These are phyloP conservation scores for Citrullus mucosospermus DNA, from an alignment of 306 rosid genomes.

Conservation along the genomic window DNA sequence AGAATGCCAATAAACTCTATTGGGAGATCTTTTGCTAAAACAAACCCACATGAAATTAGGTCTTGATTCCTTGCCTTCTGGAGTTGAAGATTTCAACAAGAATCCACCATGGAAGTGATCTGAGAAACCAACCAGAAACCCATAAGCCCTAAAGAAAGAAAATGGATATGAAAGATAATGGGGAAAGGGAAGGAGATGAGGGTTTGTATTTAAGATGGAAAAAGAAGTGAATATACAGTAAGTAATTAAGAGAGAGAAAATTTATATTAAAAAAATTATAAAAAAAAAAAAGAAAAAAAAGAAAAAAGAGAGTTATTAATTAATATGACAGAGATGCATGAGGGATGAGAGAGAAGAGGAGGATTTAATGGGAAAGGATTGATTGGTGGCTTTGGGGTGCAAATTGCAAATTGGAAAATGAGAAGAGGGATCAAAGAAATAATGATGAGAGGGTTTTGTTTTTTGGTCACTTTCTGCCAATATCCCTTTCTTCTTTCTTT, in stretches of 20 bases:
- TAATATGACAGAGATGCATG: background rate
- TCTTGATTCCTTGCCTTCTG: background rate
- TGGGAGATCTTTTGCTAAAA: constrained; percentile 46
- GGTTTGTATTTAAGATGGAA: constrained; percentile 3
- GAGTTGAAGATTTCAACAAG: background rate
- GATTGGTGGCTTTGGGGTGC: background rate
- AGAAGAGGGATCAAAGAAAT: background rate
- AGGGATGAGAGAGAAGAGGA: background rate
- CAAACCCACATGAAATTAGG: constrained; percentile 34
- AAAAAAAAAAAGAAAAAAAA: background rate
- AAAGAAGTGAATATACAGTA: constrained; percentile 3
- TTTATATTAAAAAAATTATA: too few species aligned
- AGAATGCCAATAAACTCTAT: constrained; percentile 96
- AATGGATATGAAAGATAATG: background rate
- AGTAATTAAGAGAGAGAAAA: constrained; percentile 1
- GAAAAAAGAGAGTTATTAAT: background rate
- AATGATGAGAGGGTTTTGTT: background rate
- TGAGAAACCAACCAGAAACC: background rate
- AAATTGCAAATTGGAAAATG: background rate
- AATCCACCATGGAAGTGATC: background rate
- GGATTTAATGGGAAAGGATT: background rate
- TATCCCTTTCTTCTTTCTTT: background rate
- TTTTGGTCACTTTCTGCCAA: background rate
- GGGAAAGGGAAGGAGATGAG: background rate
- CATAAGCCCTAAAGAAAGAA: background rate